Conservation (phyloP, 1,139 yeast genomes). For the Kazachstania sp. region DNA sequence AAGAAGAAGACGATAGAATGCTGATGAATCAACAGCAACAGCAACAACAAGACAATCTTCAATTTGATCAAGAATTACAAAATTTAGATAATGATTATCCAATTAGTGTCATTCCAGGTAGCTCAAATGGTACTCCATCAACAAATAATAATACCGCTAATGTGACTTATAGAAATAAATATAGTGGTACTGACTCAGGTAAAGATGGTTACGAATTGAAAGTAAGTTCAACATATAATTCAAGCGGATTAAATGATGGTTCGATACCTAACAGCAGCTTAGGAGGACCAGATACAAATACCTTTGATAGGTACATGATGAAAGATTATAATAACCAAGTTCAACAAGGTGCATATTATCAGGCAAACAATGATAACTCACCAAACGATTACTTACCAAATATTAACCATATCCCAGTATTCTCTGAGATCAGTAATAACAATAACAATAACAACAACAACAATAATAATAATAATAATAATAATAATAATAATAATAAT, state of each 20-base stretch:
- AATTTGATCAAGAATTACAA: neutral
- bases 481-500: too few species aligned
- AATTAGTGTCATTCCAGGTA: neutral
- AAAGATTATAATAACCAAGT: neutral
- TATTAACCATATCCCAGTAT: slow-evolving; percentile 2
- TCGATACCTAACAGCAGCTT: neutral
- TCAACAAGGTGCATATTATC: neutral
- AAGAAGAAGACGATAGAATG: neutral
- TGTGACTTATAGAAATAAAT: neutral
- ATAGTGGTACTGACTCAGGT: neutral
- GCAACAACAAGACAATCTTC: neutral
- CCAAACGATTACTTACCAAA: neutral
- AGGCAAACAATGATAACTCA: neutral
- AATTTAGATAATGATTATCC: neutral
- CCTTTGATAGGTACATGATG: neutral
- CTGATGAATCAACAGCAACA: neutral
- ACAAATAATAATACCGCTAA: neutral
- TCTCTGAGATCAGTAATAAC: neutral
- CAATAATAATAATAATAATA: too few species aligned
- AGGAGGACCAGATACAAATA: neutral
- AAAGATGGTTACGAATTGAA: slow-evolving; percentile 1
- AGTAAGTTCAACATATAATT: neutral
- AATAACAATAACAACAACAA: too few species aligned
- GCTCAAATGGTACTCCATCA: neutral
- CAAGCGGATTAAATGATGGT: slow-evolving; percentile 1